Percentiles rank a stretch among this genome's conserved stretches.
These are phyloP conservation scores for Lachnellula occidentalis DNA, from an alignment of 2,329 filamentous ascomycete genomes.

Conservation along the genomic window DNA sequence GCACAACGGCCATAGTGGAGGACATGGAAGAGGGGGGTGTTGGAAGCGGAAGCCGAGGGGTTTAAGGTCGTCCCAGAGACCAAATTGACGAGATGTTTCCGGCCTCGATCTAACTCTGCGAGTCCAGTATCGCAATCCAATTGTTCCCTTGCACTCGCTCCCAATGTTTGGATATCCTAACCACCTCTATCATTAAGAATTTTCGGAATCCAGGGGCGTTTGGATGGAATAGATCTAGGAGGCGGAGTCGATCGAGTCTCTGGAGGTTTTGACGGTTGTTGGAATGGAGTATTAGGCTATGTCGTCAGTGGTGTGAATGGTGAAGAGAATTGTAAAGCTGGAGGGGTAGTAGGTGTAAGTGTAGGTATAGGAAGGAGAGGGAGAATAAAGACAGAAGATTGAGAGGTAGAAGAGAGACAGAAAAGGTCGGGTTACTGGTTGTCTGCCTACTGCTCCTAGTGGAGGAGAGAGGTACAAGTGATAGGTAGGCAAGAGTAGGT, in stretches of 20 bases:
- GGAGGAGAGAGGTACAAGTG: too few relatives aligned
- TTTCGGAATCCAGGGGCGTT: neutral
- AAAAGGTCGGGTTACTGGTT: too few relatives aligned
- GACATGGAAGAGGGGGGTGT: neutral
- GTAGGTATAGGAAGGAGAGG: too few relatives aligned
- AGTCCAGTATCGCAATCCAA: slow-evolving; percentile 3
- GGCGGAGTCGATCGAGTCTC: neutral
- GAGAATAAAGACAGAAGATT: too few relatives aligned
- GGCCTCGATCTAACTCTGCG: neutral
- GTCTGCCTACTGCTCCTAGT: too few relatives aligned
- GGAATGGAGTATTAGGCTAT: too few relatives aligned
- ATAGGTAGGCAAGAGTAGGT: too few relatives aligned
- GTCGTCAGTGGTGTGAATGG: too few relatives aligned
- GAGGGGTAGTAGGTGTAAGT: too few relatives aligned
- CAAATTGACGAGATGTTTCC: neutral
- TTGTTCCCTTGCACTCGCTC: slow-evolving; percentile 15
- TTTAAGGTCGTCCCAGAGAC: slow-evolving; percentile 17
- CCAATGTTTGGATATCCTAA: slow-evolving; percentile 8
- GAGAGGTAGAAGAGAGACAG: too few relatives aligned
- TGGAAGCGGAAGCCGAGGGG: neutral
- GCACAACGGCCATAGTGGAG: slow-evolving; percentile 30
- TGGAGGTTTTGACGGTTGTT: neutral
- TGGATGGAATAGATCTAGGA: neutral
- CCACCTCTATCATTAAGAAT: neutral
- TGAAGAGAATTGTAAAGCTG: too few relatives aligned